Evolutionary conservation across 495 filamentous ascomycete genomes (phyloP), one percentile per base, ranked within the genome.

Genomic region (Hyphodiscus hymeniophilus): DNA sequence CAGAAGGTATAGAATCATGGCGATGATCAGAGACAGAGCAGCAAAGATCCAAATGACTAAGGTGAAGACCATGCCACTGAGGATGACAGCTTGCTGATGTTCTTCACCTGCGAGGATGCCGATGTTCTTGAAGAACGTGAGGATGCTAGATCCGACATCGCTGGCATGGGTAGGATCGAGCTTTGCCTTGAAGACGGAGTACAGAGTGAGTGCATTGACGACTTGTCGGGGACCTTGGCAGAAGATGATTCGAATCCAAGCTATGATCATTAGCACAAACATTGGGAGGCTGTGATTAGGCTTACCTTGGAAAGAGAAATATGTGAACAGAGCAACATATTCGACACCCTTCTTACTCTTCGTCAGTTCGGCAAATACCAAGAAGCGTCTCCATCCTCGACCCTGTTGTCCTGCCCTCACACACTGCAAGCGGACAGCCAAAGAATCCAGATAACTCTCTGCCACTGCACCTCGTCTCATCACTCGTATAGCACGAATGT

Each of bases 281-380:
- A 22, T 15, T 26, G 23, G 17, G 12, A 15, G 12, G 16, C 12
- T 8, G 15, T 1, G 17, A 11, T 3, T n/a, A 24, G 23, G 12
- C 77, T 67, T 62, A 87, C 87, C 82, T 69, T 96, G 84, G 62
- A 96, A 96, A 15, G 84, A 84, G 64, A 96, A 98, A 59, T 95
- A 95, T 24, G 87, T 83, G 59, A 95, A 95, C 2, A 98, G 73
- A 10, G 90, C 92, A 33, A 94, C 72, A 61, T 94, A 95, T 62
- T 96, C 91, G 23, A 81, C 78, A 10, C 89, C 88, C 62, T 94
- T 91, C 61, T 84, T 89, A 64, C 84, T 87, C 61, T 91, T 89
- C 1, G 92, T 95, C 65, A 98, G 68, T 54, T 88, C 86, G 5
- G 89, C 80, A 60, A 95, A 98, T 38, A 98, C 89, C 15, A 96